These are phyloP conservation scores for Abrus pulchellus DNA, from an alignment of 306 rosid species.

Conservation along the genomic window DNA sequence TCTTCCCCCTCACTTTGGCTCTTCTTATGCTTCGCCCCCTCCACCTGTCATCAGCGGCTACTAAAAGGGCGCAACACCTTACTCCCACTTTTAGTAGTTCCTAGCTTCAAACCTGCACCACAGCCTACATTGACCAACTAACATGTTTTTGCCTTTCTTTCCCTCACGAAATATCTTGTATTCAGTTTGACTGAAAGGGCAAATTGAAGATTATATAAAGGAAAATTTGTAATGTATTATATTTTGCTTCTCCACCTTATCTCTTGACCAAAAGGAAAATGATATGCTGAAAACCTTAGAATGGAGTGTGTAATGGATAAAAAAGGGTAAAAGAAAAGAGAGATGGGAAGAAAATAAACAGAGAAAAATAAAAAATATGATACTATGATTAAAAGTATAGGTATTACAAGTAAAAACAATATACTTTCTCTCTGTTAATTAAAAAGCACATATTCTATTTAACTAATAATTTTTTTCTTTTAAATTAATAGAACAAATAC, in stretches of 20 bases:
- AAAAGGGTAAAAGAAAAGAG: no score
- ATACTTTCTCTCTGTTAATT: no score
- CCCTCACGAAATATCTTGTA: neutral
- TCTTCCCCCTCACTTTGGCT: conserved; percentile 58
- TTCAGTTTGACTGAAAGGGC: neutral
- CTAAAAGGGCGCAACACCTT: conserved; percentile 23
- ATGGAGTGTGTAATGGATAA: no score
- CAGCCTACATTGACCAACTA: no score
- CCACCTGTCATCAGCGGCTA: conserved; percentile 57
- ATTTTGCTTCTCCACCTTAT: neutral
- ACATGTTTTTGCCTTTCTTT: neutral
- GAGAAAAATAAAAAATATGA: no score
- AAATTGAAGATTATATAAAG: neutral
- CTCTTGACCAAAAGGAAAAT: neutral
- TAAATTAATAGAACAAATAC: no score
- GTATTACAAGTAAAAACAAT: no score
- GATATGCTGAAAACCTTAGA: no score
- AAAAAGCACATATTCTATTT: no score
- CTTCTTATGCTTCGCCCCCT: conserved; percentile 65
- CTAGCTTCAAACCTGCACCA: neutral
- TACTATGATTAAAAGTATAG: no score
- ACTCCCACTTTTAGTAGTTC: conserved; percentile 1
- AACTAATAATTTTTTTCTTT: no score
- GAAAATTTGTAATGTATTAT: neutral
- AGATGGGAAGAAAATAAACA: no score